A percentile compares a stretch with the other conserved stretches of the same genome.
Evolutionary conservation across 108 stramenopile genomes (phyloP).

Genomic region (Skeletonema potamos): DNA sequence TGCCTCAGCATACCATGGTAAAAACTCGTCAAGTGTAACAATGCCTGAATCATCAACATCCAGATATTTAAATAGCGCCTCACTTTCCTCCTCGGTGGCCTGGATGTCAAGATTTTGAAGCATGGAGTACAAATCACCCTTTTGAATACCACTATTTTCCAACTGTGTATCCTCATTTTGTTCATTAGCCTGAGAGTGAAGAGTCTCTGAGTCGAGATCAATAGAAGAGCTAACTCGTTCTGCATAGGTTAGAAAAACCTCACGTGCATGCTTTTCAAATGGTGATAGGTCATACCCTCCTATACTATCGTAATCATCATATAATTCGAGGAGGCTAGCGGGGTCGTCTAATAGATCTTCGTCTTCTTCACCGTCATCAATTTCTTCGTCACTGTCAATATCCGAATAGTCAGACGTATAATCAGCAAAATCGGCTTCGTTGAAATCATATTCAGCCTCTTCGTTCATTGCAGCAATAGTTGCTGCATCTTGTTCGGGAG

Average conservation of each 20-base stretch:
- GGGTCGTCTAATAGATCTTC: constrained; percentile 13
- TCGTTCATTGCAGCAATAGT: background rate
- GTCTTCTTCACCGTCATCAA: constrained; percentile 6
- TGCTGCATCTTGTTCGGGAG: background rate
- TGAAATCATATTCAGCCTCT: constrained; percentile 43
- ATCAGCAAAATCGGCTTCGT: constrained; percentile 45
- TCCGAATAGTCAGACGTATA: constrained; percentile 37
- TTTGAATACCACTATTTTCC: constrained; percentile 30
- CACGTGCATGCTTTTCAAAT: constrained; percentile 46
- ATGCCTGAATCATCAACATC: constrained; percentile 54
- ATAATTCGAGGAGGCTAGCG: background rate
- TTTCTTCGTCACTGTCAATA: background rate
- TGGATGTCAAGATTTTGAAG: constrained; percentile 56
- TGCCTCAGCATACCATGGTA: constrained; percentile 71
- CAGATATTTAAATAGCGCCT: constrained; percentile 59
- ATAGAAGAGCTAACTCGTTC: constrained; percentile 36
- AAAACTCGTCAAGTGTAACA: constrained; percentile 59
- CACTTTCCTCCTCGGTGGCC: constrained; percentile 52
- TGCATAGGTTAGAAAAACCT: constrained; percentile 45
- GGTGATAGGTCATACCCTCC: constrained; percentile 37
- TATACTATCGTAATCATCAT: constrained; percentile 16
- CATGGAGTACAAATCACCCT: constrained; percentile 43
- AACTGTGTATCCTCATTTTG: constrained; percentile 15
- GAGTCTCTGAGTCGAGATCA: constrained; percentile 32
- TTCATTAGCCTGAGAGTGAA: constrained; percentile 11